Evolutionary conservation across 192 early-diverging fungal genomes (phyloP), one percentile per base, ranked within the genome.

Genomic region (Paraglomus brasilianum): DNA sequence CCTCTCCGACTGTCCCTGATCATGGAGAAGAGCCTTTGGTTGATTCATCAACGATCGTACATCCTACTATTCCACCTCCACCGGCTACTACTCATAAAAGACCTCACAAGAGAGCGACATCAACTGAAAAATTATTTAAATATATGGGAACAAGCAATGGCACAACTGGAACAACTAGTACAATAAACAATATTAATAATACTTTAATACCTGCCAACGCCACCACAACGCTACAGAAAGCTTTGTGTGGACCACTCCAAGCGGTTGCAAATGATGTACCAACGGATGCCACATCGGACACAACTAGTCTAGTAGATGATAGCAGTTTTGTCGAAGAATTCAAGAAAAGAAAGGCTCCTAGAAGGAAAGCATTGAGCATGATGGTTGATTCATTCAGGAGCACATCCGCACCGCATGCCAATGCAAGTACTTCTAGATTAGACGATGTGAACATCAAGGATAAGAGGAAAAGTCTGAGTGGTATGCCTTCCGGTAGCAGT

Each of bases 301-400:
- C 55, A 38, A 47, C 43, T 13, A 68, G 51, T 42, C 14, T 17
- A 24, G n/a, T 69, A 1, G 55, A 69, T 58, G 53, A 58, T 30
- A 24, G 11, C 45, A 69, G 21, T 58, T 13, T 11, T 2, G 7
- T 60, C 2, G 39, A 55, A 21, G 14, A 21, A 38, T 42, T 22
- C 11, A 40, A 22, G 36, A 51, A 43, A 49, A 58, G 14, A 38
- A n/a, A 36, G 14, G 30, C n/a, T 6, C 24, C 44, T 11, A 69
- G 58, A 24, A 69, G 67, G 39, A 69, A 69, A 46, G 55, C 67
- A 40, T 58, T 69, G 1, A 69, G 67, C 21, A 36, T 58, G 19
- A 69, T 69, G 67, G 67, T 69, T 38, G 67, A 69, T 38, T 45
- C 67, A 36, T 69, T 69, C 5, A 69, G 58, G 39, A 24, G 24